phyloP scores from a whole-genome alignment of 1,139 yeast genomes.

The Debaryomyces sp. region DNA sequence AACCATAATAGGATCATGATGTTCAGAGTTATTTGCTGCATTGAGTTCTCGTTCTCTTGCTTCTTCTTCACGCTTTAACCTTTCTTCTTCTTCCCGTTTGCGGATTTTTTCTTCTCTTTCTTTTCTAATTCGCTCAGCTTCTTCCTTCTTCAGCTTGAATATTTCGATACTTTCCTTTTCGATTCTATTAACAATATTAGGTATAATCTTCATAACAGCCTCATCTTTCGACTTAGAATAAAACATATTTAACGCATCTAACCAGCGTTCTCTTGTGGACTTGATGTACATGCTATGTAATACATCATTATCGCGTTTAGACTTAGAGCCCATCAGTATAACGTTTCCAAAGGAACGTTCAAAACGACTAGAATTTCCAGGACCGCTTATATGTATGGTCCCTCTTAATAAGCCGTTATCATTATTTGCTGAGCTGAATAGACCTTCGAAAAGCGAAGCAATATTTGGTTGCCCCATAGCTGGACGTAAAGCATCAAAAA shows the following conservation, averaged over 20 bases:
- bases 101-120: conserved; percentile 33
- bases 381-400: conserved; percentile 17
- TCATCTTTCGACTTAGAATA: conserved; percentile 45
- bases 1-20: conserved; percentile 61
- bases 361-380: conserved; percentile 16
- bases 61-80: conserved; percentile 37
- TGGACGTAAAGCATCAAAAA: conserved; percentile 30
- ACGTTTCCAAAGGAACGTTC: conserved; percentile 34
- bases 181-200: conserved; percentile 54
- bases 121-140: conserved; percentile 28
- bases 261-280: conserved; percentile 73
- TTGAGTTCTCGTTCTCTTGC: conserved; percentile 37
- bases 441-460: conserved; percentile 22
- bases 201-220: conserved; percentile 46
- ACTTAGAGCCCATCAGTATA: conserved; percentile 20
- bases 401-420: conserved; percentile 22
- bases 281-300: conserved; percentile 41
- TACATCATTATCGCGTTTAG: conserved; percentile 16
- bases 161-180: conserved; percentile 49
- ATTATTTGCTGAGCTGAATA: conserved; percentile 13
- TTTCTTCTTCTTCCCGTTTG: conserved; percentile 41
- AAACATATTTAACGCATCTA: conserved; percentile 55
- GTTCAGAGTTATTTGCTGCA: conserved; percentile 19
- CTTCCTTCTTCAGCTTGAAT: conserved; percentile 31
- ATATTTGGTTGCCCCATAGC: conserved; percentile 20